phyloP scores from a whole-genome alignment of 805 yeast genomes.

The Myxozyma melibiosi region DNA sequence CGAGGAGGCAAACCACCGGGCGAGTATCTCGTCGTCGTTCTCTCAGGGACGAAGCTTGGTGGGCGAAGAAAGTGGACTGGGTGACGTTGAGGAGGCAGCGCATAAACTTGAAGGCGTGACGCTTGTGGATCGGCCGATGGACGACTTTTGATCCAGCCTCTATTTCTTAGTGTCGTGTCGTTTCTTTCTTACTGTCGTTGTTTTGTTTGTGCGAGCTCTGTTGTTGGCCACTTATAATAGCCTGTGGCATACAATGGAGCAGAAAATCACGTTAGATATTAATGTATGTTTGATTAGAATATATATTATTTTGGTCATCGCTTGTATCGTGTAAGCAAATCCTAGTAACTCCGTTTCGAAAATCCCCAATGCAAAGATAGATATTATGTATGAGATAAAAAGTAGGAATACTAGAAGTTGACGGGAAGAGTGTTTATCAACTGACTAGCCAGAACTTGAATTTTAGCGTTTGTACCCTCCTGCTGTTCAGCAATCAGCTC shows the following conservation, averaged over 20 bases:
- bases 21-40: conserved; percentile 2
- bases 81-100: not conserved
- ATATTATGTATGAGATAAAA: not conserved
- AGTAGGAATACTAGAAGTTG: not conserved
- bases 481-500: conserved; percentile 24
- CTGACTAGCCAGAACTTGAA: conserved; percentile 7
- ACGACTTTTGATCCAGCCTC: not conserved
- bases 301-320: not conserved
- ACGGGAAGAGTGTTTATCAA: not conserved
- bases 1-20: not conserved
- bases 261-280: no score
- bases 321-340: not conserved
- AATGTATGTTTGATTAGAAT: no score
- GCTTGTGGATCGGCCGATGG: conserved; percentile 24
- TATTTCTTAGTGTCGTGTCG: not conserved
- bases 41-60: conserved; percentile 15
- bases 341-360: not conserved
- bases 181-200: no score
- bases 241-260: no score
- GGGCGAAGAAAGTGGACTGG: conserved; percentile 7
- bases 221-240: no score
- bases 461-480: conserved; percentile 3
- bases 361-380: not conserved
- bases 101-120: conserved; percentile 17
- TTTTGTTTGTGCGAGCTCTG: no score